phyloP scores from a whole-genome alignment of 768 basidiomycete genomes.

The Sarcodon aspratus region DNA sequence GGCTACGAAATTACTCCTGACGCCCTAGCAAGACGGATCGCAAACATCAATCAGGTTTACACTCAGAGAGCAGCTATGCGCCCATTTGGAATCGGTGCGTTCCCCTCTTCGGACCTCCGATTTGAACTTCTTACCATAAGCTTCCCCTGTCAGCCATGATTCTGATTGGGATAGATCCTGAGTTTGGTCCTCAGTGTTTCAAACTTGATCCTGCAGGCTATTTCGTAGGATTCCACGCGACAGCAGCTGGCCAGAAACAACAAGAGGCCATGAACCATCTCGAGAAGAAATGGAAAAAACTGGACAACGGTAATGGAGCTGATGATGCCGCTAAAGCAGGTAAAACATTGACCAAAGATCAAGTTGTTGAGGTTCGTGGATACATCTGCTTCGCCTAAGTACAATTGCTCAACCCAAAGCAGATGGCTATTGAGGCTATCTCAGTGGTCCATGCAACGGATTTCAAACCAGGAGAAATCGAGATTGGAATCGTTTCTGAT shows the following conservation, averaged over 20 bases:
- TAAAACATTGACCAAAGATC: constrained; percentile 55
- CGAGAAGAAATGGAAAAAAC: constrained; percentile 98
- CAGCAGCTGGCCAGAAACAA: constrained; percentile 92
- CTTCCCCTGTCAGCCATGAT: constrained; percentile 66
- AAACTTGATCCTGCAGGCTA: constrained; percentile 98
- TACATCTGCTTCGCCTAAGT: neutral
- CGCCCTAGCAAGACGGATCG: constrained; percentile 86
- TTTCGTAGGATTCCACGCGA: constrained; percentile 97
- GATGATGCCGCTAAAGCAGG: constrained; percentile 73
- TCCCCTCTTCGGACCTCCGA: neutral
- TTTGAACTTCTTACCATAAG: neutral
- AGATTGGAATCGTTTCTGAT: constrained; percentile 85
- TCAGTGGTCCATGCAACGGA: constrained; percentile 92
- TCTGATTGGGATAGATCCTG: constrained; percentile 84
- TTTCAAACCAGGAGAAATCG: constrained; percentile 91
- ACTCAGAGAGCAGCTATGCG: constrained; percentile 97
- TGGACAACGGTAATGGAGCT: constrained; percentile 66
- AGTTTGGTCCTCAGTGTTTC: constrained; percentile 92
- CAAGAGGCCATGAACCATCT: constrained; percentile 98
- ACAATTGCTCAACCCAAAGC: neutral
- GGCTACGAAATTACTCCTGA: constrained; percentile 98
- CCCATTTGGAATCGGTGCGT: constrained; percentile 86
- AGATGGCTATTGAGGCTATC: constrained; percentile 94
- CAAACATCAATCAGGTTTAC: constrained; percentile 98
- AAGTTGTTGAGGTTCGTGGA: constrained; percentile 78